Evolutionary conservation across 768 basidiomycete species (phyloP), one percentile per base, ranked within the genome.

Genomic region (Epithele typhae): DNA sequence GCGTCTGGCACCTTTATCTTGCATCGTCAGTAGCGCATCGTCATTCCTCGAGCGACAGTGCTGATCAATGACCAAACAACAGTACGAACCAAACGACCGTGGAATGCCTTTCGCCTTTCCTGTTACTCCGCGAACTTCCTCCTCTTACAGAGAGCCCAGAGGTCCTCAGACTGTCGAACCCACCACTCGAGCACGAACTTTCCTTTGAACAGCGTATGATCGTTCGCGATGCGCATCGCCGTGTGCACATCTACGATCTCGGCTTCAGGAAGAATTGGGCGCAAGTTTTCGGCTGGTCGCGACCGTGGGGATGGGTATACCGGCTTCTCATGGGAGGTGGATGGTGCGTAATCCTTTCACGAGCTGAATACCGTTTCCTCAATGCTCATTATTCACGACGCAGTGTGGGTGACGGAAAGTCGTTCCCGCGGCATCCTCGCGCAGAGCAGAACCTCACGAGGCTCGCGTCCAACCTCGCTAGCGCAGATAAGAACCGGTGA

Each of bases 51-150:
- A n/a, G n/a, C n/a, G n/a, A n/a, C n/a, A n/a, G n/a, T n/a, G n/a
- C n/a, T n/a, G n/a, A n/a, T n/a, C n/a, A n/a, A 33, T 19, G 37
- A 32, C 30, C 30, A 32, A 32, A 32, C 8, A 14, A 7, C 49
- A 90, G 87, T 27, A 89, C 83, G 22, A 92, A 92, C 60, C 87
- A 91, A 67, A 91, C 89, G n/a, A 92, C 89, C 0, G 52, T 90
- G 18, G 89, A 92, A 59, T 73, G 79, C 46, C 72, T 90, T 32
- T 79, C 87, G 0, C 87, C 87, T 1, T 91, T 86, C 62, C 62
- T 85, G 22, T 71, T 92, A 12, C 71, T 92, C 41, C 79, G 83
- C 45, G 67, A 87, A 56, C 68, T 91, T 22, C 84, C 89, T 25
- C 75, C 76, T 3, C 68, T 86, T 10, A 82, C 81, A 0, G 63